Evolutionary conservation across 2,329 filamentous ascomycete species (phyloP).

Genomic region (Kalmusia sp.): DNA sequence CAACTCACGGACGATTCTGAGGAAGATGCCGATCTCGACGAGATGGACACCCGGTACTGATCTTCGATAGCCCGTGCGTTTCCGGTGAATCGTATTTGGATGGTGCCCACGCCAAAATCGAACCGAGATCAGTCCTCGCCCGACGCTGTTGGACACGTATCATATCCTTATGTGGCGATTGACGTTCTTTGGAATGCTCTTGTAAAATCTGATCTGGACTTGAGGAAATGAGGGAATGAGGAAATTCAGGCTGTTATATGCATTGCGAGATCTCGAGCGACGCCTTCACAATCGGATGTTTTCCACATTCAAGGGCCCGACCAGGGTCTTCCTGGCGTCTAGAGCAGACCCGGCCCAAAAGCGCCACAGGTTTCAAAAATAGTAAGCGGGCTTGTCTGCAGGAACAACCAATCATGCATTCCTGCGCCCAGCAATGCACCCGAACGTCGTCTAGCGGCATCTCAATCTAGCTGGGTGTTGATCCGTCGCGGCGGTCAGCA

Average conservation of each 20-base stretch:
- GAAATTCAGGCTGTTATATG: not conserved
- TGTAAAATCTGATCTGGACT: not conserved
- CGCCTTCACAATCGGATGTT: not conserved
- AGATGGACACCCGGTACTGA: constrained; percentile 50
- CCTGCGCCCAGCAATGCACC: not conserved
- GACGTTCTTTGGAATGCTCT: not conserved
- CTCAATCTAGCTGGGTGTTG: constrained; percentile 11
- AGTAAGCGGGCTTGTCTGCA: constrained; percentile 21
- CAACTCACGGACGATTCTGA: constrained; percentile 43
- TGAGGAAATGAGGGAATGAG: too few relatives aligned
- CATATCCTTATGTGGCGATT: too few relatives aligned
- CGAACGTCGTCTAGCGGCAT: constrained; percentile 14
- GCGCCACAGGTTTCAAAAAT: constrained; percentile 29
- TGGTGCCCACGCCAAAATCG: not conserved
- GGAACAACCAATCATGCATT: constrained; percentile 10
- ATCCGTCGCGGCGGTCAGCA: constrained; percentile 21
- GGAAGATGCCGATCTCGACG: constrained; percentile 47
- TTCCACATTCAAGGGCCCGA: not conserved
- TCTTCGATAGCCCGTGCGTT: constrained; percentile 23
- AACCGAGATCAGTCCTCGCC: constrained; percentile 4
- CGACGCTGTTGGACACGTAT: not conserved
- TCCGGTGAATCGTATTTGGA: constrained; percentile 25
- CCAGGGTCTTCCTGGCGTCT: not conserved
- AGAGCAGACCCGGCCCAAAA: not conserved
- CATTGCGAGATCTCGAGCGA: not conserved